Base-by-base conservation (phyloP, 2,329 filamentous ascomycete genomes). In the Biscogniauxia mediterranea region DNA sequence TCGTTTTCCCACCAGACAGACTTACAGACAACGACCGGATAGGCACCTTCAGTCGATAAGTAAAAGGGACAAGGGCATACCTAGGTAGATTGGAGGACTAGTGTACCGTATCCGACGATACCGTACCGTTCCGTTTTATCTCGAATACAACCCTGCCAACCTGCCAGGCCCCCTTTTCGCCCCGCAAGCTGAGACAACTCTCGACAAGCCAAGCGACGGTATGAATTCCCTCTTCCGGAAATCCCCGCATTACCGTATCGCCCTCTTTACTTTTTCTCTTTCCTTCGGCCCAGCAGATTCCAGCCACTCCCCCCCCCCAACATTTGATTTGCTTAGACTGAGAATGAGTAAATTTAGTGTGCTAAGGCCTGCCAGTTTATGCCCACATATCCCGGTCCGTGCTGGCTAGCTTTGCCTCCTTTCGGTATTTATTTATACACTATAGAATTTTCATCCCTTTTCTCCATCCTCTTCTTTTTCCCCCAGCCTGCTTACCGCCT, bases 201-300 rank as follows among this genome's bases (percentile, higher is more conserved):
- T 59, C 17, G 5, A 13, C 38, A 55, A 52, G 50, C 55, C 57
- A 58, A 53, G 55, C 32, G 8, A 58, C 64, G 54, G 64, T 65
- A 62, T 62, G 58, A 57, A 62, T 66, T 66, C 54, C 64, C 66
- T 62, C 58, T 64, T 65, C 59, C 56, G 64, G 66, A 57, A 66
- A 65, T 60, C 58, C 64, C 66, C 64, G 56, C 61, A 50, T 55
- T 54, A 55, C 42, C 52, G 61, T 63, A 61, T 61, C 15, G 38
- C 38, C 13, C 13, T 46, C 17, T 46, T 52, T 52, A n/a, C 46
- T 59, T 53, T 51, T n/a, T 62, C n/a, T 32, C 49, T 19, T 13
- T 52, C 9, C 23, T n/a, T 23, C 25, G 38, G 25, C 11, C 52
- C 28, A 54, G 17, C 20, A 21, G 20, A 17, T 8, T 28, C 56